Conservation (phyloP, 148 eudicot species). For the Rhododendron griersonianum region DNA sequence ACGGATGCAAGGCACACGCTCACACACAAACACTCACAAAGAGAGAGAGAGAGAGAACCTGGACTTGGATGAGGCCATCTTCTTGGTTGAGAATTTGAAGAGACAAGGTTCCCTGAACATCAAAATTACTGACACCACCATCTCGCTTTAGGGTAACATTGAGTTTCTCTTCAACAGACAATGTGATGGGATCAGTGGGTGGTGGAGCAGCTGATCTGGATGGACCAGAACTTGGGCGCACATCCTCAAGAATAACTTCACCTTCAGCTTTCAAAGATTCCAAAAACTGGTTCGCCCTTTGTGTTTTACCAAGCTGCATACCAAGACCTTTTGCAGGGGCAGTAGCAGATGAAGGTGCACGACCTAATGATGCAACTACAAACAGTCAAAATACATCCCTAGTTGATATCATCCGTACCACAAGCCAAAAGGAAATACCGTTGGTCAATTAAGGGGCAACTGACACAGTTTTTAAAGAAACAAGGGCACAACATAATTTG, state of each 20-base stretch:
- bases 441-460: background rate
- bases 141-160: slow-evolving; percentile 81
- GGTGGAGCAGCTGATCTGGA: slow-evolving; percentile 78
- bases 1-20: too few species aligned
- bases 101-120: slow-evolving; percentile 86
- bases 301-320: slow-evolving; percentile 91
- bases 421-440: background rate
- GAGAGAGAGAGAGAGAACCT: too few species aligned
- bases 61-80: slow-evolving; percentile 80
- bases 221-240: slow-evolving; percentile 54
- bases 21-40: background rate
- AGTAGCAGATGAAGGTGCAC: slow-evolving; percentile 64
- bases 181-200: slow-evolving; percentile 84
- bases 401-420: background rate
- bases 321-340: slow-evolving; percentile 93
- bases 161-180: slow-evolving; percentile 86
- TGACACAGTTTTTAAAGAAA: too few species aligned
- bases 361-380: slow-evolving; percentile 56
- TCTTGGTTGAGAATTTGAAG: slow-evolving; percentile 93
- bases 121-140: slow-evolving; percentile 87
- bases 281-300: slow-evolving; percentile 77
- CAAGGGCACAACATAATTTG: background rate
- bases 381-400: background rate
- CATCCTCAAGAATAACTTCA: slow-evolving; percentile 89
- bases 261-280: slow-evolving; percentile 99